Evolutionary conservation across 2,329 filamentous ascomycete species (phyloP), one percentile per base, ranked within the genome.

Genomic region (Penicillium glabrum): DNA sequence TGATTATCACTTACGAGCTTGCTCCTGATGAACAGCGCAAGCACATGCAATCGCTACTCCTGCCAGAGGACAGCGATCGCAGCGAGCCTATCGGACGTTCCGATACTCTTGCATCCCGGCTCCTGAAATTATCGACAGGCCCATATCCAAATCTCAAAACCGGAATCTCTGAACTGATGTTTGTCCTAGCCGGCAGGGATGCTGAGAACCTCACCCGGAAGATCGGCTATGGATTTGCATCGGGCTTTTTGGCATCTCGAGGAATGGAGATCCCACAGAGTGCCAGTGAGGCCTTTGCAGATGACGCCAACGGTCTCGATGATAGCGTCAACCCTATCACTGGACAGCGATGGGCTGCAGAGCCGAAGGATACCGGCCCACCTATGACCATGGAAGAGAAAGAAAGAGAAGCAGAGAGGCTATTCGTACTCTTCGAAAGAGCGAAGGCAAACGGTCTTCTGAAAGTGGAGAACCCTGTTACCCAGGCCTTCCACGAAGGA

Each of bases 381-480:
- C 85, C 89, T 48, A 96, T 98, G 93, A 95, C 89, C 0, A 80
- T 90, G 46, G 92, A 93, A 62, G 93, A 98, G 77, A 97, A 93
- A 73, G 90, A 96, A 73, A 82, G 90, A 56, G 95, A 99, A 70
- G 93, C 93, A 0, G 93, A 97, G 74, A 84, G 86, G 55, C 75
- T 97, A 1, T 97, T 96, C 76, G 91, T 96, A 13, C 78, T 97
- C 3, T 97, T 97, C 75, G 92, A 97, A 75, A 83, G 84, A 59
- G 77, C 95, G 44, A 90, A 85, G 70, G 84, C 83, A 60, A 95
- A 87, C 11, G 91, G 91, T 3, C 81, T 96, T 5, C 80, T 96
- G 31, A 81, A 89, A 61, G 86, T 95, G 14, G 83, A 91, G 73
- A 96, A 96, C 69, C 91, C 91, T 0, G 86, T 96, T 2, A 83